Percentiles rank a stretch among this genome's conserved stretches.
These are phyloP conservation scores for Perilla frutescens DNA, from an alignment of 257 asterid species.

Conservation along the genomic window DNA sequence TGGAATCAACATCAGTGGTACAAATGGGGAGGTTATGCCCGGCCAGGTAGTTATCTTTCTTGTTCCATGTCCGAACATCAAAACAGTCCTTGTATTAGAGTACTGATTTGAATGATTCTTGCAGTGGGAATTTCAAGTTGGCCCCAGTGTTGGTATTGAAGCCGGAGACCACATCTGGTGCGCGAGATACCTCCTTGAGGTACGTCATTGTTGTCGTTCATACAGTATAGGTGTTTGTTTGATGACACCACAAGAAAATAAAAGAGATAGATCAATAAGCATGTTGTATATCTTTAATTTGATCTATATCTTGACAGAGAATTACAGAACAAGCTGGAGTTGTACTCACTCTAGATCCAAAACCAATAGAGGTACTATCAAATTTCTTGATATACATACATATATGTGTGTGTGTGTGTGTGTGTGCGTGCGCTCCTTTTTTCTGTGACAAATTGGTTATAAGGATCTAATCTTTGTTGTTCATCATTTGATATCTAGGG, in stretches of 20 bases:
- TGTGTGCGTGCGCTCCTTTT: not conserved
- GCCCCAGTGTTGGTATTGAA: slow-evolving; percentile 96
- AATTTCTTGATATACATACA: not conserved
- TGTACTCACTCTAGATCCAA: slow-evolving; percentile 90
- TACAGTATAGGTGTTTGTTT: too few species aligned
- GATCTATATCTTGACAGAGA: slow-evolving; percentile 59
- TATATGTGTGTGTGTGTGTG: not conserved
- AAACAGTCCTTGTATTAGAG: not conserved
- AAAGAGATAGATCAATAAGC: not conserved
- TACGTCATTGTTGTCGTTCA: slow-evolving; percentile 31
- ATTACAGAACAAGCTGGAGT: slow-evolving; percentile 99
- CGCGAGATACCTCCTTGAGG: slow-evolving; percentile 97
- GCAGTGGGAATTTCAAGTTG: slow-evolving; percentile 99
- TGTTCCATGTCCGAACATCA: not conserved
- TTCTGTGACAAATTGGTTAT: not conserved
- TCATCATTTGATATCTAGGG: slow-evolving; percentile 54
- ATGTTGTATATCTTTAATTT: not conserved
- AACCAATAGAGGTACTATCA: slow-evolving; percentile 77
- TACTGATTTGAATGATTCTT: slow-evolving; percentile 28
- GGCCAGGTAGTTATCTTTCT: slow-evolving; percentile 91
- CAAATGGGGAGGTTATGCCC: slow-evolving; percentile 99
- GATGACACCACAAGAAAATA: too few species aligned
- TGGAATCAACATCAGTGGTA: slow-evolving; percentile 95
- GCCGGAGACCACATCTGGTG: slow-evolving; percentile 98
- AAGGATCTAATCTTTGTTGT: slow-evolving; percentile 24